Percentiles rank a stretch among this genome's conserved stretches.
Conservation (phyloP, 129 eudicot species). For the Daucus carota region DNA sequence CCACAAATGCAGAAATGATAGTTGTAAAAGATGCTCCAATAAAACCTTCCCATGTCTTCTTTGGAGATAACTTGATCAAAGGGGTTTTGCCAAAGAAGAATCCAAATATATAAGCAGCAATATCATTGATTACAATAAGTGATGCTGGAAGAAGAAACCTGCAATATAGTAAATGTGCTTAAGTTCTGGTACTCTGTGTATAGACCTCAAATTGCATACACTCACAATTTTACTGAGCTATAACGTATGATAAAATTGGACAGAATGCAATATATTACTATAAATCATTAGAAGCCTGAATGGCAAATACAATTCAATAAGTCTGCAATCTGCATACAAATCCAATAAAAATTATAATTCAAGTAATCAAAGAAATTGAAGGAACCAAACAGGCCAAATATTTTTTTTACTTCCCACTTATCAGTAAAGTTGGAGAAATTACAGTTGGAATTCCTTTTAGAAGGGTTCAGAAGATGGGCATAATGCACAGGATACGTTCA, state of each 20-base stretch:
- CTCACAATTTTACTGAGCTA: background rate
- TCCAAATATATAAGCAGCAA: constrained; percentile 92
- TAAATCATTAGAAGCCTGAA: background rate
- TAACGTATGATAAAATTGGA: background rate
- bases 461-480: background rate
- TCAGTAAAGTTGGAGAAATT: background rate
- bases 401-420: background rate
- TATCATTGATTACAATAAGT: constrained; percentile 84
- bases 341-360: background rate
- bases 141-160: constrained; percentile 99
- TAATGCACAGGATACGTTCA: background rate
- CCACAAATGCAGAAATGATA: constrained; percentile 83
- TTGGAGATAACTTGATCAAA: constrained; percentile 86
- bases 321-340: background rate
- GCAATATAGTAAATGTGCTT: constrained; percentile 21
- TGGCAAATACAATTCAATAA: background rate
- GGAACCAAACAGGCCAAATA: background rate
- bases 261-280: background rate
- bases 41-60: constrained; percentile 99
- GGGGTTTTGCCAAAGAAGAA: constrained; percentile 98
- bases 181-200: constrained; percentile 4
- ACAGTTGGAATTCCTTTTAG: background rate
- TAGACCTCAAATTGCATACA: background rate
- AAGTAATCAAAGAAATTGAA: background rate
- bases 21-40: constrained; percentile 96